Percentiles rank a stretch among this genome's conserved stretches.
Evolutionary conservation across 2,329 filamentous ascomycete species (phyloP).

Genomic region (Colletotrichum sublineola): DNA sequence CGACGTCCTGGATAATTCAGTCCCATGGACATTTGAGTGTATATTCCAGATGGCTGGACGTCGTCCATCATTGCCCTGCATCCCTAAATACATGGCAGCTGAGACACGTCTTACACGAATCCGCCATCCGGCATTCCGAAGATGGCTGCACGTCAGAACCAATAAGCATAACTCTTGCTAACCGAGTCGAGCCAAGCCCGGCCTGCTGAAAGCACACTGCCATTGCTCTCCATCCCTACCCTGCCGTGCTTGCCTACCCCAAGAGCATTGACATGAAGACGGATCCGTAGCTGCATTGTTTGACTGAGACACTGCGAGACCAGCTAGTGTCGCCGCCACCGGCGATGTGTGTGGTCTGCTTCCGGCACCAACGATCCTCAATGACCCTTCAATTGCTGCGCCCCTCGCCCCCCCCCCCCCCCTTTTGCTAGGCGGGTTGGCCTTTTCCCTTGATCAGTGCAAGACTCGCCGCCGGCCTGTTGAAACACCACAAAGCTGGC

Average conservation of each 20-base stretch:
- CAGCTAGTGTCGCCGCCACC: not conserved
- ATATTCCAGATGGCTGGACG: not conserved
- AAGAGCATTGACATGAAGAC: not conserved
- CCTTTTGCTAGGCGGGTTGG: too few species aligned
- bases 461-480: not conserved
- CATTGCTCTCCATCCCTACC: not conserved
- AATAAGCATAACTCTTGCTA: not conserved
- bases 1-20: too few species aligned
- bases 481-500: not conserved
- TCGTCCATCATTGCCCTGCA: not conserved
- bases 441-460: not conserved
- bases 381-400: not conserved
- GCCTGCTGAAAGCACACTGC: not conserved
- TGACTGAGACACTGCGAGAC: not conserved
- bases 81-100: not conserved
- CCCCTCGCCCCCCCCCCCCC: not conserved
- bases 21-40: fast-evolving
- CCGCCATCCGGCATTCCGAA: too few species aligned
- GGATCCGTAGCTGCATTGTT: not conserved
- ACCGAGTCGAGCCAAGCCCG: not conserved
- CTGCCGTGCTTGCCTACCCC: not conserved
- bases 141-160: not conserved
- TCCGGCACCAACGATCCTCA: not conserved
- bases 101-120: not conserved
- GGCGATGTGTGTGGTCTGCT: not conserved